These are phyloP conservation scores for Picochlorum sp. DNA, from an alignment of 139 green algal genomes.

Conservation along the genomic window DNA sequence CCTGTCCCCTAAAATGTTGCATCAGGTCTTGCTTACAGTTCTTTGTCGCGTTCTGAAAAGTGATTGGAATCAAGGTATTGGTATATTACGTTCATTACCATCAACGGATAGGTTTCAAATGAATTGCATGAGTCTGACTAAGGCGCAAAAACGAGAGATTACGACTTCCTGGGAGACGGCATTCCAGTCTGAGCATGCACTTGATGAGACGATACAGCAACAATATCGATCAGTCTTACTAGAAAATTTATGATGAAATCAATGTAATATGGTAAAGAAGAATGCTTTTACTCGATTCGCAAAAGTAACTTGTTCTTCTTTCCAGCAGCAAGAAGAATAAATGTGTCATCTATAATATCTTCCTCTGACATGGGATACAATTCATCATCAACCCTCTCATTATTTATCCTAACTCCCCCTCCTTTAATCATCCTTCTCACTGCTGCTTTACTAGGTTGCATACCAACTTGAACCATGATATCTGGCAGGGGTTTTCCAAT, in stretches of 20 bases:
- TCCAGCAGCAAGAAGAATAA: conserved; percentile 84
- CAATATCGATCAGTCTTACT: neutral
- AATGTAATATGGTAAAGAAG: conserved; percentile 43
- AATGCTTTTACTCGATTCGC: conserved; percentile 49
- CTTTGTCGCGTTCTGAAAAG: neutral
- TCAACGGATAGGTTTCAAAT: conserved; percentile 9
- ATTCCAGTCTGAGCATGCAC: neutral
- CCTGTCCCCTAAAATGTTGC: conserved; percentile 43
- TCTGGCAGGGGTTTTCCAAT: conserved; percentile 59
- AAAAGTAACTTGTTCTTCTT: conserved; percentile 78
- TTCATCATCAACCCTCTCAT: conserved; percentile 71
- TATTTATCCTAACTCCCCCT: conserved; percentile 91
- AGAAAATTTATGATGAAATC: conserved; percentile 5
- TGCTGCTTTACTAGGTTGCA: conserved; percentile 82
- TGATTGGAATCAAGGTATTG: neutral
- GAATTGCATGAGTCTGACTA: conserved; percentile 1
- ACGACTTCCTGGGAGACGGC: neutral
- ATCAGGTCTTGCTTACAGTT: conserved; percentile 13
- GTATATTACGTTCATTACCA: conserved; percentile 13
- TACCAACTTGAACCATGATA: conserved; percentile 64
- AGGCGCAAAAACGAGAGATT: neutral
- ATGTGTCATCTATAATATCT: conserved; percentile 77
- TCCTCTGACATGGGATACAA: conserved; percentile 34
- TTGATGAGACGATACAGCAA: neutral
- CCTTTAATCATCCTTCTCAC: conserved; percentile 64